These are phyloP conservation scores for Fusarium cyanostomum DNA, from an alignment of 2,329 filamentous ascomycete species.

Conservation along the genomic window DNA sequence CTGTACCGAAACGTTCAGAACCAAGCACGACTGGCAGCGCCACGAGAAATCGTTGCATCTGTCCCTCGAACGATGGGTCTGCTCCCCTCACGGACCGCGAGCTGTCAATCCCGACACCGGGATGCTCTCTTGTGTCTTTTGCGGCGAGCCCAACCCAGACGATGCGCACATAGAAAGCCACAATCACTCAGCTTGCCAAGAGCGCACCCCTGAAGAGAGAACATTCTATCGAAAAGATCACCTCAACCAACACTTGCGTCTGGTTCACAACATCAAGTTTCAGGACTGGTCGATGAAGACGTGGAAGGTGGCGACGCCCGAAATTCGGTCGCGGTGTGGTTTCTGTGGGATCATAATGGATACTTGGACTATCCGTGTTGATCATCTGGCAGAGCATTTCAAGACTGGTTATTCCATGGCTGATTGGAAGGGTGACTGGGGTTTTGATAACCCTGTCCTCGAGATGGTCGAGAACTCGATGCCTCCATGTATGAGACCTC, in stretches of 20 bases:
- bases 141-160: slow-evolving; percentile 63
- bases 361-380: slow-evolving; percentile 68
- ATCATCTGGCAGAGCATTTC: slow-evolving; percentile 74
- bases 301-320: slow-evolving; percentile 68
- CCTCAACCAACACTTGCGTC: slow-evolving; percentile 70
- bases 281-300: slow-evolving; percentile 70
- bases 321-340: slow-evolving; percentile 71
- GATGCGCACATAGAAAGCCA: slow-evolving; percentile 66
- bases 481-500: slow-evolving; percentile 66
- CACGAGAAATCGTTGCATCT: slow-evolving; percentile 75
- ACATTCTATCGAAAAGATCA: slow-evolving; percentile 75
- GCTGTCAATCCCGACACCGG: slow-evolving; percentile 69
- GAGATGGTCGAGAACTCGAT: slow-evolving; percentile 74
- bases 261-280: slow-evolving; percentile 71
- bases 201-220: slow-evolving; percentile 68
- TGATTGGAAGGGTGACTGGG: slow-evolving; percentile 76
- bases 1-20: slow-evolving; percentile 73
- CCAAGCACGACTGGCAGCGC: slow-evolving; percentile 75
- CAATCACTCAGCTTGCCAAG: slow-evolving; percentile 72
- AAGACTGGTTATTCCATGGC: slow-evolving; percentile 73
- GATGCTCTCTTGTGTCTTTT: slow-evolving; percentile 66
- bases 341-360: slow-evolving; percentile 71
- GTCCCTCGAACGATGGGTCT: slow-evolving; percentile 74
- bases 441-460: slow-evolving; percentile 69
- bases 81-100: slow-evolving; percentile 64